Evolutionary conservation across 345 rosid genomes (phyloP).

Genomic region (Corchorus capsularis): DNA sequence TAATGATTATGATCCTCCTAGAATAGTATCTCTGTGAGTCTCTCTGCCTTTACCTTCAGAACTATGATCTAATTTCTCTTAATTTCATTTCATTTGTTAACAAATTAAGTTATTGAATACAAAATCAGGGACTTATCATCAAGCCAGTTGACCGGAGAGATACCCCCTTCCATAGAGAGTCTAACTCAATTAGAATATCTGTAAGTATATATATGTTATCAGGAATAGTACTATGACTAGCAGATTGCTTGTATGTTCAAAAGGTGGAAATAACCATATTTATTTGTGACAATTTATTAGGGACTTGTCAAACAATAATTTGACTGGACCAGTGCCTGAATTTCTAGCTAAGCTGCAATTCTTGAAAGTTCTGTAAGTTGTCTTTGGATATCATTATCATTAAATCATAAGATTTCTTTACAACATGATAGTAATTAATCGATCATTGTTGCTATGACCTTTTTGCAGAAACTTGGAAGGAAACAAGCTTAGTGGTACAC

Average conservation of each 20-base stretch:
- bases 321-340: constrained; percentile 51
- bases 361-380: constrained; percentile 50
- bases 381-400: not conserved
- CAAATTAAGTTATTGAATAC: not conserved
- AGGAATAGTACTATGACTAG: not conserved
- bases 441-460: not conserved
- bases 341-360: constrained; percentile 32
- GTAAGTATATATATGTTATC: constrained; percentile 25
- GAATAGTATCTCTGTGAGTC: constrained; percentile 36
- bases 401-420: not conserved
- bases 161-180: constrained; percentile 27
- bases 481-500: constrained; percentile 24
- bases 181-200: constrained; percentile 26
- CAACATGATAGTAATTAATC: too few relatives aligned
- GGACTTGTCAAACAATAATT: constrained; percentile 48
- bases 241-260: too few relatives aligned
- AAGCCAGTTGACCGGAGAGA: constrained; percentile 33
- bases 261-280: not conserved
- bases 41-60: not conserved
- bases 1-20: constrained; percentile 13
- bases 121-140: constrained; percentile 34
- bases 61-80: too few relatives aligned
- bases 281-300: constrained; percentile 13
- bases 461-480: constrained; percentile 15
- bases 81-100: too few relatives aligned